Evolutionary conservation across 83 land plant genomes (phyloP).

Genomic region (Diphasiastrum complanatum): DNA sequence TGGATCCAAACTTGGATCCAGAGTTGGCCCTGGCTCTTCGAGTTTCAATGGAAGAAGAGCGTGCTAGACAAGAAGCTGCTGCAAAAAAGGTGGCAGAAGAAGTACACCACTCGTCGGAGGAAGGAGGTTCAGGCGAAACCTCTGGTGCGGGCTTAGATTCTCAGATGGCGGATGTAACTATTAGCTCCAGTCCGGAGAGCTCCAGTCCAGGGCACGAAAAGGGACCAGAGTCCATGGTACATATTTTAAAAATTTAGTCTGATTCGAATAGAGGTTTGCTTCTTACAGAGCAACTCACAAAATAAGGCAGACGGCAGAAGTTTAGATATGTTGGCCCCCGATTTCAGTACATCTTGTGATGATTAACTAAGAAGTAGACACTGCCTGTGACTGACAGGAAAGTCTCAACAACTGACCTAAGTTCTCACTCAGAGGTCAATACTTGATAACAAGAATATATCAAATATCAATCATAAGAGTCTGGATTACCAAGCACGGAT

Average conservation of each 20-base stretch:
- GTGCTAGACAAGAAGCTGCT: conserved; percentile 88
- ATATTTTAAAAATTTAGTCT: neutral
- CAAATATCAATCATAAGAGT: too few species aligned
- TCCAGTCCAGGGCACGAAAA: conserved; percentile 36
- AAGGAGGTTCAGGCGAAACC: conserved; percentile 38
- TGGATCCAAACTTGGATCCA: conserved; percentile 89
- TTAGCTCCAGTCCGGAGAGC: too few species aligned
- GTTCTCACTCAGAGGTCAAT: too few species aligned
- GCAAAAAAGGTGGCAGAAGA: conserved; percentile 84
- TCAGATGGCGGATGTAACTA: conserved; percentile 50
- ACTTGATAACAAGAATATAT: too few species aligned
- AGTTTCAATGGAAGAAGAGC: conserved; percentile 93
- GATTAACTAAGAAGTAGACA: too few species aligned
- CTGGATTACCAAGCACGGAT: too few species aligned
- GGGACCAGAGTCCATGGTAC: conserved; percentile 44
- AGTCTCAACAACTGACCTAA: too few species aligned
- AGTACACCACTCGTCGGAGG: conserved; percentile 36
- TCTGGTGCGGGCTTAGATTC: conserved; percentile 36
- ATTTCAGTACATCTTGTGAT: too few species aligned
- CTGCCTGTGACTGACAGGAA: too few species aligned
- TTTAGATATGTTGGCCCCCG: too few species aligned
- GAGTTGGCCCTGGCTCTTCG: conserved; percentile 86
- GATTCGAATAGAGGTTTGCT: neutral
- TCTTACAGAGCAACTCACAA: too few species aligned
- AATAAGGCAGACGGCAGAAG: too few species aligned